These are phyloP conservation scores for Amanita muscaria DNA, from an alignment of 768 basidiomycete genomes.

Conservation along the genomic window DNA sequence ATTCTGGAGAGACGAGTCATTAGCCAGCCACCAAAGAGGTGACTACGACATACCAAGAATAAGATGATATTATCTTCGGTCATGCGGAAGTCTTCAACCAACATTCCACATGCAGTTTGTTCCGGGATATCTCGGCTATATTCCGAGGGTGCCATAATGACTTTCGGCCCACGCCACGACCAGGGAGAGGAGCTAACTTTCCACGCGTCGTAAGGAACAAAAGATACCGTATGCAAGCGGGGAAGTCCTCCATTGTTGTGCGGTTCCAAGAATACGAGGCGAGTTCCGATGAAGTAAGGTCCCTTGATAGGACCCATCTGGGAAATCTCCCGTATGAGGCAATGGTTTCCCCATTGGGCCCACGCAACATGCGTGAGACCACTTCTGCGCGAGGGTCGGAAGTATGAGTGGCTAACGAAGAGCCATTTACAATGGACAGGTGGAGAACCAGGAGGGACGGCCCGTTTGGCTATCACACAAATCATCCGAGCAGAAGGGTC, in stretches of 20 bases:
- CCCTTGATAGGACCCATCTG: constrained; percentile 23
- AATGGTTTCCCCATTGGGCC: constrained; percentile 47
- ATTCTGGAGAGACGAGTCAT: constrained; percentile 22
- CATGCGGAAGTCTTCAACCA: constrained; percentile 41
- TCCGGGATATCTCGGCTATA: constrained; percentile 33
- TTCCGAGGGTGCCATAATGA: constrained; percentile 34
- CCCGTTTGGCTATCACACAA: constrained; percentile 36
- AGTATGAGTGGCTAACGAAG: constrained; percentile 46
- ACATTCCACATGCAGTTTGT: constrained; percentile 34
- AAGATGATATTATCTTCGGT: constrained; percentile 57
- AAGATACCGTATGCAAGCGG: constrained; percentile 35
- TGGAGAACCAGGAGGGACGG: constrained; percentile 21
- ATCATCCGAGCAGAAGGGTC: constrained; percentile 45
- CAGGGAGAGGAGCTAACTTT: constrained; percentile 26
- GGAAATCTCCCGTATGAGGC: constrained; percentile 35
- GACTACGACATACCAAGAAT: constrained; percentile 34
- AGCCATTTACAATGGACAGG: constrained; percentile 36
- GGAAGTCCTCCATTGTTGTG: constrained; percentile 17
- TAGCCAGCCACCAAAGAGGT: background rate
- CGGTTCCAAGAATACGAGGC: constrained; percentile 36
- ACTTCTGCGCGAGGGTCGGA: constrained; percentile 33
- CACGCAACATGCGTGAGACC: constrained; percentile 41
- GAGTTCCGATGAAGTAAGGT: constrained; percentile 38
- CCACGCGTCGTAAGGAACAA: constrained; percentile 33
- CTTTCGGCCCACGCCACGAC: constrained; percentile 33